A percentile compares a stretch with the other conserved stretches of the same genome.
These are phyloP conservation scores for Boletus subcaerulescens DNA, from an alignment of 768 basidiomycete genomes.

Conservation along the genomic window DNA sequence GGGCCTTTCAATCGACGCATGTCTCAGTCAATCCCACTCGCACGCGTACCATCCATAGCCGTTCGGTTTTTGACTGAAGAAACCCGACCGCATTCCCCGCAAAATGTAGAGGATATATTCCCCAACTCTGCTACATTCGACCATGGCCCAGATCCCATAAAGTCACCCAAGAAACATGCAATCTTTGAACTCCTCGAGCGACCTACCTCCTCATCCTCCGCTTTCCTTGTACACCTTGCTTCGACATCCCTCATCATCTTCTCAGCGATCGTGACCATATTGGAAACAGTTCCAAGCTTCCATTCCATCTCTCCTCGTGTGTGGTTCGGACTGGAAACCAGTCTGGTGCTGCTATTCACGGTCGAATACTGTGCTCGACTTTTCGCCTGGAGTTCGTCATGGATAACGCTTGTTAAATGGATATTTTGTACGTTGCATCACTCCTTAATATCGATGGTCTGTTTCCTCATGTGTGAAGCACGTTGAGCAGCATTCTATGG, in stretches of 20 bases:
- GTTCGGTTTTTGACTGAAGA: slow-evolving; percentile 47
- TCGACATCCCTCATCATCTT: slow-evolving; percentile 70
- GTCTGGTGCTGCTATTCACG: slow-evolving; percentile 80
- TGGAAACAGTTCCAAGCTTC: slow-evolving; percentile 78
- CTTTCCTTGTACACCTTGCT: slow-evolving; percentile 71
- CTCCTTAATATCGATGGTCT: neutral
- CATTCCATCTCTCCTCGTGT: slow-evolving; percentile 64
- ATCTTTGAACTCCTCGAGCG: slow-evolving; percentile 74
- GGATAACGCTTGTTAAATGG: slow-evolving; percentile 63
- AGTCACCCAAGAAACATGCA: slow-evolving; percentile 56
- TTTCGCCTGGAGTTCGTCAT: slow-evolving; percentile 71
- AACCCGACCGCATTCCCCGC: slow-evolving; percentile 28
- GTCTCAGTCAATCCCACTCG: slow-evolving; percentile 32
- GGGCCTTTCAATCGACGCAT: slow-evolving; percentile 5
- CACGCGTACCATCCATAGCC: slow-evolving; percentile 23
- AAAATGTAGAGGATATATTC: slow-evolving; percentile 39
- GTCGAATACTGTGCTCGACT: slow-evolving; percentile 75
- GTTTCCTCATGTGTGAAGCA: neutral
- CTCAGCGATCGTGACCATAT: slow-evolving; percentile 71
- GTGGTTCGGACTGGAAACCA: slow-evolving; percentile 89
- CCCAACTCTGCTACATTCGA: slow-evolving; percentile 36
- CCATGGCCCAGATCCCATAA: slow-evolving; percentile 25
- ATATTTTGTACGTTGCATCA: slow-evolving; percentile 51
- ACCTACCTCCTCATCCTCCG: slow-evolving; percentile 71
- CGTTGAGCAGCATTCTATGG: slow-evolving; percentile 68